Base-by-base conservation (phyloP, 495 filamentous ascomycete genomes). In the Lasiosphaeris hirsuta region DNA sequence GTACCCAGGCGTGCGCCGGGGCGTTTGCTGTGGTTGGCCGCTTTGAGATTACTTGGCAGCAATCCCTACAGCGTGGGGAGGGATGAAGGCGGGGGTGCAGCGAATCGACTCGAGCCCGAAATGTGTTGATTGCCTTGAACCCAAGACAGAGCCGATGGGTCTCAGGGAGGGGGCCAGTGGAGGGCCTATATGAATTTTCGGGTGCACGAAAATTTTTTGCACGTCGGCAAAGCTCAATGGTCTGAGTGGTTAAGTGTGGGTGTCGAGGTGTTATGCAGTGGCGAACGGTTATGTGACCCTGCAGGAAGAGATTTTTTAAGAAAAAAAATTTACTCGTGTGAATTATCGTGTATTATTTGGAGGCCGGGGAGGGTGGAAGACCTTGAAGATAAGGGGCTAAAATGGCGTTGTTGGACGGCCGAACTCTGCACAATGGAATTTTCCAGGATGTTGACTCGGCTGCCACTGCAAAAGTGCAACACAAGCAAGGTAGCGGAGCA, bases 261-360 rank as follows among this genome's bases (percentile, higher is more conserved):
- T 45, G 53, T 52, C 47, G 52, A 48, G 42, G 39, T 57, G 51
- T 60, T 30, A 43, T 53, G 55, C 41, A 64, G 69, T 69, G 69
- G 69, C 69, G 56, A 71, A 71, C 68, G 60, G 63, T 62, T 63
- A 57, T 56, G 48, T 30, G 23, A 30, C 23, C 23, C 64, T 65
- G 64, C 64, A 65, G 50, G 53, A 59, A 67, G 67, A 61, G 55
- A 61, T 52, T 68, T 68, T 69, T 60, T 61, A 39, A n/a, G n/a
- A n/a, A n/a, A n/a, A n/a, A n/a, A n/a, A n/a, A n/a, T 63, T 48
- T 23, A 48, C 51, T 35, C 35, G 30, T 34, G 15, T 35, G 35
- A 23, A 23, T 8, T 23, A 13, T 54, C 18, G 51, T 34, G 40
- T 38, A 55, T 38, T 39, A 33, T 14, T 15, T 17, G 39, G 34